Evolutionary conservation across 805 yeast species (phyloP).

Genomic region (Brettanomyces nanus): DNA sequence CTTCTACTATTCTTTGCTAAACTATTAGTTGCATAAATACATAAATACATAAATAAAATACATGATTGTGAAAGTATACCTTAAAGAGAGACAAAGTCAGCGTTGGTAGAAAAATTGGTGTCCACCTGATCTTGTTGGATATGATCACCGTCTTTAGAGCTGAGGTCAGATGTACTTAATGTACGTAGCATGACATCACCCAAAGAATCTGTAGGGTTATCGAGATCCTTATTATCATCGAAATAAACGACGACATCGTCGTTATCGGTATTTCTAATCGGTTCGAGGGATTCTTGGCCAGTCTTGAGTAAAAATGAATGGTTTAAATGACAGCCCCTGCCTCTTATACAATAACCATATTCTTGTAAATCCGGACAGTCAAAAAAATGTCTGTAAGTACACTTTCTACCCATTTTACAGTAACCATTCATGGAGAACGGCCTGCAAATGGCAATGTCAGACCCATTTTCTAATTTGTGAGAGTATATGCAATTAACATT

Average conservation of each 20-base stretch:
- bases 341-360: conserved; percentile 49
- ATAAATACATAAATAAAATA: background rate
- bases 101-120: background rate
- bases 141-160: background rate
- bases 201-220: background rate
- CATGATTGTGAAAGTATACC: too few species aligned
- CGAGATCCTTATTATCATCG: conserved; percentile 3
- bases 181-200: background rate
- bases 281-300: background rate
- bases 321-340: conserved; percentile 40
- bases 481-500: conserved; percentile 43
- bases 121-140: conserved; percentile 2
- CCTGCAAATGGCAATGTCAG: conserved; percentile 38
- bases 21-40: background rate
- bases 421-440: conserved; percentile 63
- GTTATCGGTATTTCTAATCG: conserved; percentile 23
- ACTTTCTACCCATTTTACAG: conserved; percentile 52
- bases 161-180: background rate
- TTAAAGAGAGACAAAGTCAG: conserved; percentile 1
- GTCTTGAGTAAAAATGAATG: conserved; percentile 31
- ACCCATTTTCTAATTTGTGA: conserved; percentile 37
- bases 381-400: conserved; percentile 48
- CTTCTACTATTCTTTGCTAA: background rate
- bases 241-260: conserved; percentile 16
- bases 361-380: conserved; percentile 69